A percentile compares a stretch with the other conserved stretches of the same genome.
Conservation (phyloP, 768 basidiomycete species). For the Panaeolus papilionaceus region DNA sequence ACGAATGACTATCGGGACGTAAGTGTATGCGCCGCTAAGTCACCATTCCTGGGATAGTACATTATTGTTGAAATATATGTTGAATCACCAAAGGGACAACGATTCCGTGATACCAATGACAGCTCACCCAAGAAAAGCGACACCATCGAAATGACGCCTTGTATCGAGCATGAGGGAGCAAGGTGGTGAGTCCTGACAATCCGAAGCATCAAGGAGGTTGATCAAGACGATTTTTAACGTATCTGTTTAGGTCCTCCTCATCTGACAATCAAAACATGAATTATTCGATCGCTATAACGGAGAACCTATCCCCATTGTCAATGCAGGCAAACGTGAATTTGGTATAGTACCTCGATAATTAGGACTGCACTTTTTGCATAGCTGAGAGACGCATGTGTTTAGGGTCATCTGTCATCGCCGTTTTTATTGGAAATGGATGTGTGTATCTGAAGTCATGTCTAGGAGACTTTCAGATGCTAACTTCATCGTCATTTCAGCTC, state of each 20-base stretch:
- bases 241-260: background rate
- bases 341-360: background rate
- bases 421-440: background rate
- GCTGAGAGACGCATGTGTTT: background rate
- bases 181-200: background rate
- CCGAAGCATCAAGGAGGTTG: background rate
- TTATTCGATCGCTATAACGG: background rate
- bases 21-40: background rate
- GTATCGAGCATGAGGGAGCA: background rate
- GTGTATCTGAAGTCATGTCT: conserved; percentile 10
- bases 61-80: background rate
- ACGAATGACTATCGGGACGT: background rate
- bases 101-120: background rate
- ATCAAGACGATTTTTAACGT: background rate
- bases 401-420: background rate
- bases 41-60: background rate
- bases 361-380: background rate
- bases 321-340: background rate
- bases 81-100: background rate
- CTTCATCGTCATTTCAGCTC: background rate
- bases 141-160: background rate
- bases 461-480: background rate
- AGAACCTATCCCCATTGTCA: background rate
- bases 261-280: background rate
- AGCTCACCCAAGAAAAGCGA: background rate